These are phyloP conservation scores for Candida parachauliodes DNA, from an alignment of 805 yeast genomes.

Conservation along the genomic window DNA sequence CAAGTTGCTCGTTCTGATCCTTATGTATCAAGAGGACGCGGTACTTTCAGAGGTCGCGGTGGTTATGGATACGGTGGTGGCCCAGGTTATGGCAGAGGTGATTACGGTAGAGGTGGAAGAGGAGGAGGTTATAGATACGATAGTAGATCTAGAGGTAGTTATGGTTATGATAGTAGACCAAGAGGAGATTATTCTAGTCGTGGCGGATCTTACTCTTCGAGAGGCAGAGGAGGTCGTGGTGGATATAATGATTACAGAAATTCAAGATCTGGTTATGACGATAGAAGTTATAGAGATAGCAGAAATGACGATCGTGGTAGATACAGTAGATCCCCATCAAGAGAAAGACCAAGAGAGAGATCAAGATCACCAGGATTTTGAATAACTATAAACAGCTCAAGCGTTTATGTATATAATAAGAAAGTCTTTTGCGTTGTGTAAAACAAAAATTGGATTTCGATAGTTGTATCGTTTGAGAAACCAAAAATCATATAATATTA, in stretches of 20 bases:
- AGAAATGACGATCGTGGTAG: slow-evolving; percentile 7
- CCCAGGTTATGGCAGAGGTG: slow-evolving; percentile 15
- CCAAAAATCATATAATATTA: no score
- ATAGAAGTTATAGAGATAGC: slow-evolving; percentile 7
- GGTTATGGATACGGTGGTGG: slow-evolving; percentile 23
- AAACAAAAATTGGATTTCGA: no score
- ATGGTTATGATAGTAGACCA: slow-evolving; percentile 10
- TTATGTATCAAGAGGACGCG: slow-evolving; percentile 33
- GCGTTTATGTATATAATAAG: slow-evolving; percentile 1
- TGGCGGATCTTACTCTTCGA: slow-evolving; percentile 8
- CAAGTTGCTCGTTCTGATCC: slow-evolving; percentile 59
- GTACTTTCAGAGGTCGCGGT: slow-evolving; percentile 27
- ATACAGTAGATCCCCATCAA: slow-evolving; percentile 14
- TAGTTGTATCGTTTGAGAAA: no score
- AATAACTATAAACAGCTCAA: neutral
- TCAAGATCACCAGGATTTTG: slow-evolving; percentile 37
- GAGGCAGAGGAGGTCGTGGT: slow-evolving; percentile 15
- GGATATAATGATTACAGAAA: slow-evolving; percentile 16
- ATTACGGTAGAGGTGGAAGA: slow-evolving; percentile 15
- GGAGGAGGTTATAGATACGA: slow-evolving; percentile 17
- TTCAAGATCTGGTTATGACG: slow-evolving; percentile 7
- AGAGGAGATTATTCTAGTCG: slow-evolving; percentile 13
- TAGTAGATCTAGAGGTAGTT: slow-evolving; percentile 14
- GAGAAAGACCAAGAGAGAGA: slow-evolving; percentile 31
- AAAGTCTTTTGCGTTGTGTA: no score